Base-by-base conservation (phyloP, 2,329 filamentous ascomycete genomes). In the Paracoccidioides brasiliensis region DNA sequence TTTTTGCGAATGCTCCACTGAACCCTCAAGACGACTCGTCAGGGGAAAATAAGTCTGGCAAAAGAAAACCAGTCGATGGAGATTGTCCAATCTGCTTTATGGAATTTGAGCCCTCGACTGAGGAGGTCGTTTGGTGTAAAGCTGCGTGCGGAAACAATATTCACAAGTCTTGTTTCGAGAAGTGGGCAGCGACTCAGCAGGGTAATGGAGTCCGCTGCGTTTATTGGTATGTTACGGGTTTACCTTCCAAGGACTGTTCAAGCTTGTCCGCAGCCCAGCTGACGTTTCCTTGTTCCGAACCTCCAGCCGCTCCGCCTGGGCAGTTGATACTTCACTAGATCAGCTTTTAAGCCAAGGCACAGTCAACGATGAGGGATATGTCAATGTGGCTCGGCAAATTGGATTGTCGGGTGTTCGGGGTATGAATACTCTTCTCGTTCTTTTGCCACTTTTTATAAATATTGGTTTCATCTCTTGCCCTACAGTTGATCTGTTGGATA, bases 71-170 rank as follows among this genome's bases (percentile, higher is more conserved):
- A 0, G 67, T 83, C 38, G 78, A 82, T 53, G 81, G 80, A 28
- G 80, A 83, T 58, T 85, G 82, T 61, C 79, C 80, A 0, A 80
- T 84, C 59, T 84, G 82, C 66, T 80, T 79, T 64, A 78, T 76
- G 69, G 76, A 80, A 52, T 75, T 81, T 53, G 71, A 76, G 32
- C 64, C 73, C 0, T 64, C 64, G 3, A 71, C 71, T 9, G 69
- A 77, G 55, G 71, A 76, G 4, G 73, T 76, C 5, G 67, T 80
- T 8, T 84, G 80, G 74, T 84, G 82, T 67, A 77, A 77, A 62
- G 75, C 76, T 0, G 72, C 77, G 2, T 85, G 82, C 60, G 81
- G 81, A 15, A 82, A 84, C 66, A 83, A 83, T 61, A 69, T 83
- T n/a, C 80, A 83, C 64, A 75, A 76, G 57, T 62, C 66, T 1